Evolutionary conservation across 2,329 filamentous ascomycete species (phyloP).

Genomic region (Penicillium sp.): DNA sequence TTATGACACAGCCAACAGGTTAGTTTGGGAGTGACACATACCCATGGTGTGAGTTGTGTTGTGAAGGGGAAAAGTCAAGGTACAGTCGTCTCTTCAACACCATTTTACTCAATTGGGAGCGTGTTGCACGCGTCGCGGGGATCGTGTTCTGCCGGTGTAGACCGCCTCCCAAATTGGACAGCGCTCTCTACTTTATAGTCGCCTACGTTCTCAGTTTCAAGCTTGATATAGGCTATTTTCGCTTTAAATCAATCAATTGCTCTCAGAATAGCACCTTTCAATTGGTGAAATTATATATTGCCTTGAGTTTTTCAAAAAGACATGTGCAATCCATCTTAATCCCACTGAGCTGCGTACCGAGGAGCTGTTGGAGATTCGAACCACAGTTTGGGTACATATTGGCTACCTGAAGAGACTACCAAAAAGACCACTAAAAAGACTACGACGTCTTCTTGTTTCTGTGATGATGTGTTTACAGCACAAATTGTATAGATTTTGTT

Average conservation of each 20-base stretch:
- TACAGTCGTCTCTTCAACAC: constrained; percentile 8
- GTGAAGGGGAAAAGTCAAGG: constrained; percentile 11
- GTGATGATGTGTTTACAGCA: background rate
- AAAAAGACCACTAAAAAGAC: too few relatives aligned
- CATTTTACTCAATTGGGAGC: constrained; percentile 42
- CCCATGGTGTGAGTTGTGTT: constrained; percentile 28
- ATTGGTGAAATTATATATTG: background rate
- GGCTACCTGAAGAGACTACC: too few relatives aligned
- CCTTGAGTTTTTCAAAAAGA: background rate
- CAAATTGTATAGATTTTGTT: constrained; percentile 15
- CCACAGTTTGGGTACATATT: too few relatives aligned
- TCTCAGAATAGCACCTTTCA: too few relatives aligned
- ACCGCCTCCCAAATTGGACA: background rate
- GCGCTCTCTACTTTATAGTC: background rate
- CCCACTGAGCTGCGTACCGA: background rate
- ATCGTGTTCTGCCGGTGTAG: background rate
- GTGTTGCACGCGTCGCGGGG: constrained; percentile 39
- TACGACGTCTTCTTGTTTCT: too few relatives aligned
- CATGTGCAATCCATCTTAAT: background rate
- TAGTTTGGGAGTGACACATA: constrained; percentile 12
- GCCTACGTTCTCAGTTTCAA: background rate
- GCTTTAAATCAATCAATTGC: background rate
- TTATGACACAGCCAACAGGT: rapidly evolving
- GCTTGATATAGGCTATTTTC: background rate
- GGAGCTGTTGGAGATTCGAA: background rate